Percentiles rank a stretch among this genome's conserved stretches.
Conservation (phyloP, 2,329 filamentous ascomycete species). For the Aureobasidium sp. region DNA sequence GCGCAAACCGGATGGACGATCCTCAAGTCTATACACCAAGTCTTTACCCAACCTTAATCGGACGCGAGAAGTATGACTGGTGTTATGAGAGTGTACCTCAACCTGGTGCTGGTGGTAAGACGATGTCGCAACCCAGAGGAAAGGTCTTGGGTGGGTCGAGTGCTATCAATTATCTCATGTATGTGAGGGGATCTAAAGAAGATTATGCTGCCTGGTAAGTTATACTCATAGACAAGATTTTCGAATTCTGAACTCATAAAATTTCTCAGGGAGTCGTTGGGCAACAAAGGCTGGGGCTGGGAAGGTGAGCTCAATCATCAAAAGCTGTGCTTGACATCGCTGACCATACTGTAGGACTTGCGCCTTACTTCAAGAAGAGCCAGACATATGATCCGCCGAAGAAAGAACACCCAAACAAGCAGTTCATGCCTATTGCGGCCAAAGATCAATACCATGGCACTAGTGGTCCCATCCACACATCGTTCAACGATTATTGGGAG, state of each 20-base stretch:
- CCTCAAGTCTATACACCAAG: conserved; percentile 28
- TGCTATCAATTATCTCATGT: conserved; percentile 35
- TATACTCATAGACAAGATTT: too few relatives aligned
- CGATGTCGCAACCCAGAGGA: conserved; percentile 29
- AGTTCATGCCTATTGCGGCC: conserved; percentile 25
- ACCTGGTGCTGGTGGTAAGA: conserved; percentile 22
- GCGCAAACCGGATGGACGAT: conserved; percentile 23
- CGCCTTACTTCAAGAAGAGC: conserved; percentile 28
- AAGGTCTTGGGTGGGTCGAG: conserved; percentile 33
- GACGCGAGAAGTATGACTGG: conserved; percentile 30
- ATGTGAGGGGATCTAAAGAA: conserved; percentile 26
- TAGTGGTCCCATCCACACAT: conserved; percentile 24
- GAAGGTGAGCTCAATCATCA: neutral
- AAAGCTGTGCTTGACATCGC: neutral
- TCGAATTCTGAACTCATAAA: too few relatives aligned
- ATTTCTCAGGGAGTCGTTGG: neutral
- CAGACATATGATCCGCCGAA: conserved; percentile 24
- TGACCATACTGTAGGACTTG: conserved; percentile 9
- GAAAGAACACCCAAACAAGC: conserved; percentile 19
- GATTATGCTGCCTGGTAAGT: conserved; percentile 36
- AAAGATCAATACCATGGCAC: conserved; percentile 23
- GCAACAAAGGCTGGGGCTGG: neutral
- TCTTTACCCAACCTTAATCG: conserved; percentile 27
- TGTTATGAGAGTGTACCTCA: conserved; percentile 25
- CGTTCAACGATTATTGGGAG: conserved; percentile 30